Base-by-base conservation (phyloP, 768 basidiomycete species). In the Gymnopilus junonius region DNA sequence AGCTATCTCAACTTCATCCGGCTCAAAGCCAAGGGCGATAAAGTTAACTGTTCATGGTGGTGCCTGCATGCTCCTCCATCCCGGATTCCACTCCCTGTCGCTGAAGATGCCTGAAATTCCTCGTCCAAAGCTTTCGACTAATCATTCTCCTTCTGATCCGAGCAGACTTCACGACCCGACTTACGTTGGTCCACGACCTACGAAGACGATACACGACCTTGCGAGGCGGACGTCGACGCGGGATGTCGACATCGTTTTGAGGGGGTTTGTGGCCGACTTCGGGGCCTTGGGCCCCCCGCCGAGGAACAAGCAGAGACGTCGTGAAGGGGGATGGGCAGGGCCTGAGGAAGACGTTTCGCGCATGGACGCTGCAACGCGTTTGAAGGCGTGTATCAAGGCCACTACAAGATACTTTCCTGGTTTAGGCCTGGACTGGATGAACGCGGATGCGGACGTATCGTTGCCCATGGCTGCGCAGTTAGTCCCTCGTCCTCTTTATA, bases 351-450 rank as follows among this genome's bases (percentile, higher is more conserved):
- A 51, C 20, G 7, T 51, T 8, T 51, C 32, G 11, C 61, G 55
- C 1, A 59, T 64, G 8, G 85, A 90, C 58, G 87, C 89, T 2
- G 81, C 78, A 14, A 78, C 80, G 3, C 79, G 85, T n/a, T 76
- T 92, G 29, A 79, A 80, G 65, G 73, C 72, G 12, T 90, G 89
- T 69, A 87, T 90, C 50, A 65, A 75, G 10, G 77, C 78, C 32
- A 90, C 88, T 2, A 89, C 89, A 0, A 51, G 66, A 17, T 15
- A 51, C n/a, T 71, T 73, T 7, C 82, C 87, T 70, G 67, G 70
- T 3, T 79, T 83, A 53, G 89, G 90, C 23, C 75, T 77, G 58
- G 90, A 91, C 71, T 92, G 90, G 90, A 90, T 92, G 90, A 91
- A 91, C 59, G 83, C 86, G 4, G 87, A 90, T 65, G 87, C 90